Base-by-base conservation (phyloP, 306 rosid species). In the Oemleria cerasiformis region DNA sequence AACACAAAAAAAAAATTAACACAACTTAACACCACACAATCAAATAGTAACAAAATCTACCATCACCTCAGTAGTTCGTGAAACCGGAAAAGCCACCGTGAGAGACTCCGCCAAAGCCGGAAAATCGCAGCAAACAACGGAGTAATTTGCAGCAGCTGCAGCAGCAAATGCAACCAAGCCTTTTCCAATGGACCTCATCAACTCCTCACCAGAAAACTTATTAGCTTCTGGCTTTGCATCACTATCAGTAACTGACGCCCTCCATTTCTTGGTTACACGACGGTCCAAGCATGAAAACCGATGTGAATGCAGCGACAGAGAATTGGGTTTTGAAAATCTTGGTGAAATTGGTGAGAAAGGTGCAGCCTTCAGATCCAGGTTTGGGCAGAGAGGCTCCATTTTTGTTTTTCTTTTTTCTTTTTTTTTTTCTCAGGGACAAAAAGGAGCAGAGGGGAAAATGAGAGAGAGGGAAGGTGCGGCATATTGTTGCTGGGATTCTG, bases 1-100 rank as follows among this genome's bases (percentile, higher is more conserved):
- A 7, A 58, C 34, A 12, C 10, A 70, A 42, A 67, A n/a, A n/a
- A n/a, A n/a, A n/a, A n/a, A n/a, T n/a, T 57, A 30, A 45, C 9
- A 15, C 9, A 48, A 21, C 48, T 4, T 51, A 45, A 44, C 50
- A 39, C 61, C 44, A 8, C 30, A 8, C 21, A 13, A 61, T n/a
- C 45, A 14, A 25, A 51, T 13, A 11, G 19, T 25, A 44, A 40
- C 0, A 44, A 56, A 36, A 17, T 23, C 38, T 16, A 55, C 38
- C 13, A 55, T 60, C 74, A 94, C 98, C 92, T 94, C 96, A 25
- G 82, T 92, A 49, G 94, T 90, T 10, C 97, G 95, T 25, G 98
- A 94, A 73, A 85, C 92, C 4, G 98, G 98, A 72, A 94, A 94
- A 70, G 97, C 97, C 17, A 94, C 91, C 5, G 98, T 91, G 40